These are phyloP conservation scores for Trichoderma aggressivum DNA, from an alignment of 2,329 filamentous ascomycete genomes.

Conservation along the genomic window DNA sequence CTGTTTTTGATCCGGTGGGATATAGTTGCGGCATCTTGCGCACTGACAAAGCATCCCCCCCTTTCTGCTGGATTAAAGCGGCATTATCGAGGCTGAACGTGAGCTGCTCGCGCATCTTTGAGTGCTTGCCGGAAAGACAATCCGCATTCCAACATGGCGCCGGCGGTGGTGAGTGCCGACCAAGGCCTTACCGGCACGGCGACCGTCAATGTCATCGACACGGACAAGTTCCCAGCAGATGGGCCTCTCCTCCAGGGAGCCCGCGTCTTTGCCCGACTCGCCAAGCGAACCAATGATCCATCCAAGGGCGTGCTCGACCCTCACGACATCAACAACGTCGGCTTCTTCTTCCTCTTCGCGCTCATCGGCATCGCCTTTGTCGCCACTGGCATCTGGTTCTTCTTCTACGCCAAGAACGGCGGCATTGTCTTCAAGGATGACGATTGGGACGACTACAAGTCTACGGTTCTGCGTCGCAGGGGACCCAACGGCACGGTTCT, in stretches of 20 bases:
- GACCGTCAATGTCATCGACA: slow-evolving; percentile 18
- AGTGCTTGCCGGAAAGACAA: slow-evolving; percentile 12
- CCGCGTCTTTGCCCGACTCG: slow-evolving; percentile 37
- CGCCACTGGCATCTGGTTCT: slow-evolving; percentile 84
- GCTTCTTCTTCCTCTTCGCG: slow-evolving; percentile 81
- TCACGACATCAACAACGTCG: slow-evolving; percentile 60
- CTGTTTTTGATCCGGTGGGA: background rate
- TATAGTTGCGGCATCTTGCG: background rate
- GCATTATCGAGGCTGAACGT: background rate
- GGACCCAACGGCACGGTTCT: slow-evolving; percentile 86
- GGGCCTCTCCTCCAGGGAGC: slow-evolving; percentile 43
- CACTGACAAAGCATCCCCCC: slow-evolving; percentile 8
- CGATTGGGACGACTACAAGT: slow-evolving; percentile 99
- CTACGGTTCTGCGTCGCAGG: slow-evolving; percentile 82
- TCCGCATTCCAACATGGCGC: slow-evolving; percentile 37
- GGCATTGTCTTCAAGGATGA: slow-evolving; percentile 81
- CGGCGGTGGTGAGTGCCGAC: slow-evolving; percentile 35
- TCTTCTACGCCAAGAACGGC: slow-evolving; percentile 96
- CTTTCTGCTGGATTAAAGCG: slow-evolving; percentile 25
- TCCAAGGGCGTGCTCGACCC: slow-evolving; percentile 50
- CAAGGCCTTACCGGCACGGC: slow-evolving; percentile 26
- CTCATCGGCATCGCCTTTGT: slow-evolving; percentile 77
- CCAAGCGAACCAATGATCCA: slow-evolving; percentile 37
- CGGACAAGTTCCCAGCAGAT: slow-evolving; percentile 29
- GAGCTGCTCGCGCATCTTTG: background rate